Evolutionary conservation across 1,139 yeast species (phyloP), one percentile per base, ranked within the genome.

Genomic region (Hansenula sp.): DNA sequence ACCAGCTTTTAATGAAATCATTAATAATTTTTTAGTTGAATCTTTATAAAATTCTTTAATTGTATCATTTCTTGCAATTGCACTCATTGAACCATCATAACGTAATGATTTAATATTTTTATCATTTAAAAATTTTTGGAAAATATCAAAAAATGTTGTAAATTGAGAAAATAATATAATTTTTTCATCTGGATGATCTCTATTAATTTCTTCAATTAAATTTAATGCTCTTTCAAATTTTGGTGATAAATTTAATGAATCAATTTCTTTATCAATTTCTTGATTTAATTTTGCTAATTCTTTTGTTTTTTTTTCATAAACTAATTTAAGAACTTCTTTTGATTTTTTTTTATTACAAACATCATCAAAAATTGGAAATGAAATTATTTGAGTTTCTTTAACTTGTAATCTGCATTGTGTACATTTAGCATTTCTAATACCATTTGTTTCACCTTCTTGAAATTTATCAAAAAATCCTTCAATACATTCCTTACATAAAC

Each of bases 1-100:
- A 52, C 97, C 97, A 1, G 97, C 96, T 56, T 82, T 82, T 56
- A 90, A 72, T 0, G 96, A 86, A 21, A 88, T 71, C 38, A 90
- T 66, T 57, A 90, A 62, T 11, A 90, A 73, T 37, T 69, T 69
- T 26, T 69, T 63, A 3, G 64, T 60, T 1, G 72, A 64, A 33
- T 77, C 73, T 44, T 77, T 77, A 59, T 82, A 83, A 56, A 90
- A 89, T 37, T 68, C 64, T 41, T 72, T 72, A 33, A 90, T 78
- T 1, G 79, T 73, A 6, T 68, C 68, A 53, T 85, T 79, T 52
- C 94, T 82, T 17, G 69, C 69, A 28, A 72, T 76, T 2, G 87
- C 71, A 43, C 69, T 68, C 96, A 90, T 84, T 5, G 82, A 68
- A 11, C 97, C 97, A 54, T 86, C 92, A 60, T 87, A 90, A 39